Evolutionary conservation across 768 basidiomycete genomes (phyloP), one percentile per base, ranked within the genome.

Genomic region (Naganishia randhawae): DNA sequence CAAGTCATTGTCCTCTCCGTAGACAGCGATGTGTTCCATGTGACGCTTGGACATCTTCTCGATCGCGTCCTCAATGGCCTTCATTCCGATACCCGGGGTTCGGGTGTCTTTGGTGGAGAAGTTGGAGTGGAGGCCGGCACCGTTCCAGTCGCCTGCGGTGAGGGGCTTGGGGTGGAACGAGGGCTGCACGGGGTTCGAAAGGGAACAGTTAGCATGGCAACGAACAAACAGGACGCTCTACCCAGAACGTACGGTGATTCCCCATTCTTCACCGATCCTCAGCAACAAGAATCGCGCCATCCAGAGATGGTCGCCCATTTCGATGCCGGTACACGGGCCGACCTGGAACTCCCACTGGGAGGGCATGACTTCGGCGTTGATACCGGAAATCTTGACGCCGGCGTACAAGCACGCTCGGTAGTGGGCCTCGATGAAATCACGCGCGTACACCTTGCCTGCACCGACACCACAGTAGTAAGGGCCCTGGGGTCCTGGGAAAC

Each of bases 331-430:
- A 76, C 95, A 98, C 33, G 96, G 96, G 63, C 96, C 95, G 74
- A 99, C 92, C 82, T 99, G 96, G 89, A 95, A 99, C 83, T 99
- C 96, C 96, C 96, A 99, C 81, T 99, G 96, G 66, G 94, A 88
- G 17, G 96, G 95, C 95, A 98, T 98, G 70, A 98, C 95, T 83
- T 98, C 96, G 69, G 95, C 95, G 81, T 98, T 99, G 84, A 99
- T 97, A 78, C 96, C 96, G 73, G 91, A 92, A 83, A 98, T 98
- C 84, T 92, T 93, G 83, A 99, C 85, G 73, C 93, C 94, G 66
- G 93, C 82, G 79, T 95, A 94, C 64, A 95, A 86, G 81, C 94
- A 96, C 48, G 78, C 78, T 48, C 78, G 75, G 84, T 98, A 98
- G 84, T 99, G 96, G 41, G 96, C 96, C 83, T 99, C 96, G 77